These are phyloP conservation scores for Setomelanomma holmii DNA, from an alignment of 2,329 filamentous ascomycete species.

Conservation along the genomic window DNA sequence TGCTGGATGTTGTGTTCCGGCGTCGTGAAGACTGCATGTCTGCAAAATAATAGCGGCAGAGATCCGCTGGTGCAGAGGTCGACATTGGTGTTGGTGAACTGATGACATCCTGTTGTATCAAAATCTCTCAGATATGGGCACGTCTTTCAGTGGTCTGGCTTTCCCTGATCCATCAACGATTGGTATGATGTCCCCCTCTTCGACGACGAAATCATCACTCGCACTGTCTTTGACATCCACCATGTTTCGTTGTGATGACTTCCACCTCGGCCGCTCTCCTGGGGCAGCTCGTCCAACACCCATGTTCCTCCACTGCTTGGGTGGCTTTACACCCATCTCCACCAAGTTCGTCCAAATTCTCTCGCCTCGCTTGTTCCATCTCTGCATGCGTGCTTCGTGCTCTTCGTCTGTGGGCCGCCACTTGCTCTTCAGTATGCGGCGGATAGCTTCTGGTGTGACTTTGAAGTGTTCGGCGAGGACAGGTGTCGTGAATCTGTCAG, in stretches of 20 bases:
- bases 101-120: neutral
- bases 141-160: constrained; percentile 1
- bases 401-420: constrained; percentile 67
- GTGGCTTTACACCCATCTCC: constrained; percentile 62
- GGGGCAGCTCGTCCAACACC: constrained; percentile 46
- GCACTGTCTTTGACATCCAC: constrained; percentile 38
- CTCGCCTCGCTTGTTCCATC: constrained; percentile 59
- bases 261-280: constrained; percentile 44
- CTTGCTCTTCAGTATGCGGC: constrained; percentile 82
- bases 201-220: constrained; percentile 14
- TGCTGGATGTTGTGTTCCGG: too few relatives aligned
- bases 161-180: constrained; percentile 32
- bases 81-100: too few relatives aligned
- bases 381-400: constrained; percentile 49
- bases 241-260: constrained; percentile 35
- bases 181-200: constrained; percentile 39
- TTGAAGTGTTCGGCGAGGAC: constrained; percentile 80
- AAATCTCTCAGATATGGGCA: constrained; percentile 17
- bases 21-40: neutral
- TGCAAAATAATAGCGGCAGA: neutral
- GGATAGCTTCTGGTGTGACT: constrained; percentile 85
- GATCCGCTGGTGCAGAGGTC: neutral
- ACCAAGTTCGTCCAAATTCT: constrained; percentile 58
- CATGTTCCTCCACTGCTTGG: constrained; percentile 59
- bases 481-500: constrained; percentile 76